Evolutionary conservation across 2,329 filamentous ascomycete species (phyloP).

Genomic region (Ophiostoma montium): DNA sequence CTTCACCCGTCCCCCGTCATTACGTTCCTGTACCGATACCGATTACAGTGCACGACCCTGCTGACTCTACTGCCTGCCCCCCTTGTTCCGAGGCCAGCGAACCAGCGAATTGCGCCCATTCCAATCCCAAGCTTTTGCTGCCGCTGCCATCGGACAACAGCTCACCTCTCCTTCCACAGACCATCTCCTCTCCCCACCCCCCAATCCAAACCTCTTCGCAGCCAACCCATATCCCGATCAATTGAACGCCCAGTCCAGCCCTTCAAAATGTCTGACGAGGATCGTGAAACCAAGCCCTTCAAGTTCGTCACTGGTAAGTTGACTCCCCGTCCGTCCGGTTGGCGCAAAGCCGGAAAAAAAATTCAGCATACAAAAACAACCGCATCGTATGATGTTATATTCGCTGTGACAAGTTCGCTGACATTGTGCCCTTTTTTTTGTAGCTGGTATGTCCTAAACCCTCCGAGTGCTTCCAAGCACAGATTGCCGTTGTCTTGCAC

Average conservation of each 20-base stretch:
- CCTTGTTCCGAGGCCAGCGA: slow-evolving; percentile 9
- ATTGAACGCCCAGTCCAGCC: slow-evolving; percentile 19
- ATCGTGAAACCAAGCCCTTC: slow-evolving; percentile 93
- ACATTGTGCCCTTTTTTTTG: background rate
- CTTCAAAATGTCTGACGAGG: slow-evolving; percentile 80
- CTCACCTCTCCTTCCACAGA: slow-evolving; percentile 7
- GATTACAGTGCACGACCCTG: background rate
- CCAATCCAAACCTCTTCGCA: background rate
- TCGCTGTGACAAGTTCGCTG: slow-evolving; percentile 4
- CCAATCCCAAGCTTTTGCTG: slow-evolving; percentile 12
- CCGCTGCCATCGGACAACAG: slow-evolving; percentile 7
- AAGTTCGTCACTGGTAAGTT: slow-evolving; percentile 81
- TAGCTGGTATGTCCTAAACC: slow-evolving; percentile 12
- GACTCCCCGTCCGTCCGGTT: background rate
- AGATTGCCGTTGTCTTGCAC: background rate
- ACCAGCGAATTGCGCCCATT: slow-evolving; percentile 13
- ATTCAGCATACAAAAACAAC: slow-evolving; percentile 1
- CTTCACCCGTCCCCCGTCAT: slow-evolving; percentile 5
- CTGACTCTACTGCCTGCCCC: slow-evolving; percentile 2
- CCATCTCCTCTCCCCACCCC: slow-evolving; percentile 17
- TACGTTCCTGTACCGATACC: background rate
- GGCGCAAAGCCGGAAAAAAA: slow-evolving; percentile 2
- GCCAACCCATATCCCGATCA: slow-evolving; percentile 14
- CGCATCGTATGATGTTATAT: slow-evolving; percentile 13
- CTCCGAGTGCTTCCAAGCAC: background rate